Conservation (phyloP, 306 rosid species). For the Mucuna pruriens region DNA sequence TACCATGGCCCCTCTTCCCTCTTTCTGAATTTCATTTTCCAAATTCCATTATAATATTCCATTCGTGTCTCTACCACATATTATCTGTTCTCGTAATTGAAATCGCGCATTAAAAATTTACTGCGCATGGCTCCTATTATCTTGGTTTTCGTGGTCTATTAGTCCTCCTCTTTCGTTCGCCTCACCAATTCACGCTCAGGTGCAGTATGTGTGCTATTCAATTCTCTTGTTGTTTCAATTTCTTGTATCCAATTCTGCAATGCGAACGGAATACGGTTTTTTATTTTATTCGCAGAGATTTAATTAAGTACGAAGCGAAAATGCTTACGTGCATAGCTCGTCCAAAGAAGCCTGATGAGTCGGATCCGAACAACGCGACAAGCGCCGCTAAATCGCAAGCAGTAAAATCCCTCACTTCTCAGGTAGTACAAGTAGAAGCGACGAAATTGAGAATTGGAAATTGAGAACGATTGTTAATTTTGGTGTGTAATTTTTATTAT, state of each 20-base stretch:
- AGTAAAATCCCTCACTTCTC: conserved; percentile 78
- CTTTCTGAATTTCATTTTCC: background rate
- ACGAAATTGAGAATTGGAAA: background rate
- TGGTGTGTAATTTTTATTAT: background rate
- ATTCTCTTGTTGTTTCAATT: conserved; percentile 19
- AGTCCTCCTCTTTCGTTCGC: background rate
- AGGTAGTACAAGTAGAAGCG: conserved; percentile 47
- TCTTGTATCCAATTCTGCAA: conserved; percentile 15
- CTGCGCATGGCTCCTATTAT: conserved; percentile 15
- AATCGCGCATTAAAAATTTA: conserved; percentile 30
- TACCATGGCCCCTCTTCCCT: background rate
- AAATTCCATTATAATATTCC: background rate
- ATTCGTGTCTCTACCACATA: conserved; percentile 25
- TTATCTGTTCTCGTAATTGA: conserved; percentile 35
- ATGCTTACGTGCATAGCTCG: conserved; percentile 96
- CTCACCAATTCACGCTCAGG: conserved; percentile 1
- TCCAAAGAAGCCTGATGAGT: conserved; percentile 81
- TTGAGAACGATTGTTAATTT: background rate
- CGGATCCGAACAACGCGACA: conserved; percentile 52
- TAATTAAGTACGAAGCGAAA: conserved; percentile 30
- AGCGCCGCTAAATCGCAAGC: conserved; percentile 59
- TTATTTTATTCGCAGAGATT: conserved; percentile 6
- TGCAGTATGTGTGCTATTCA: background rate
- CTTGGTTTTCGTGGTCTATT: conserved; percentile 30
- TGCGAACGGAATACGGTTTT: background rate